Base-by-base conservation (phyloP, 805 yeast species). In the Barnettozyma siamensis region DNA sequence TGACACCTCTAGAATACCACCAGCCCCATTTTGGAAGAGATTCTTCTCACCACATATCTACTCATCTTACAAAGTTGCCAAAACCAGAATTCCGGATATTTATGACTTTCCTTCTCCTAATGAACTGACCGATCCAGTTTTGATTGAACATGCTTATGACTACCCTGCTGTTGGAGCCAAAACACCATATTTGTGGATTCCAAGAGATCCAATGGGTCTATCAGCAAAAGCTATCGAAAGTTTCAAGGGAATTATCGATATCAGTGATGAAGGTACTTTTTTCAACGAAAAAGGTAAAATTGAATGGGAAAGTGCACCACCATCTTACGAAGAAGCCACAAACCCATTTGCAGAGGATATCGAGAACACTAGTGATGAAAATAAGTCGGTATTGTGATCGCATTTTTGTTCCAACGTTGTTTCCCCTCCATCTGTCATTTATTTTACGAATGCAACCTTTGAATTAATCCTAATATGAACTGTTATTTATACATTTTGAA, bases 181-280 rank as follows among this genome's bases (percentile, higher is more conserved):
- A 34, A 74, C 85, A 51, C 95, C 95, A 2, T 68, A 70, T n/a
- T 65, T 91, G 17, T 91, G 99, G 99, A 77, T 91, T 54, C 94
- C 97, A n/a, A 67, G 69, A 43, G 99, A 91, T 60, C 82, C 86
- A 9, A 76, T 78, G 75, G 98, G 98, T 2, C 73, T 87, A 51
- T 83, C 95, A 1, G 63, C 69, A 2, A 58, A 55, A 12, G 78
- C 81, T 52, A 79, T 84, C 18, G 73, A 72, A 31, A 67, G 76
- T 32, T 70, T 86, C 38, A 59, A 66, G 17, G 72, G 69, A 1
- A 67, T 78, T 7, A 75, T 88, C 36, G 70, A 73, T 15, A 78
- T 85, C 38, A 68, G 76, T 41, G 95, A 88, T 57, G 78, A 72
- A 35, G 80, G 82, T 50, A 76, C 96, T 1, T 60, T 65, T 35